Evolutionary conservation across 257 asterid genomes (phyloP).

Genomic region (Ballota nigra): DNA sequence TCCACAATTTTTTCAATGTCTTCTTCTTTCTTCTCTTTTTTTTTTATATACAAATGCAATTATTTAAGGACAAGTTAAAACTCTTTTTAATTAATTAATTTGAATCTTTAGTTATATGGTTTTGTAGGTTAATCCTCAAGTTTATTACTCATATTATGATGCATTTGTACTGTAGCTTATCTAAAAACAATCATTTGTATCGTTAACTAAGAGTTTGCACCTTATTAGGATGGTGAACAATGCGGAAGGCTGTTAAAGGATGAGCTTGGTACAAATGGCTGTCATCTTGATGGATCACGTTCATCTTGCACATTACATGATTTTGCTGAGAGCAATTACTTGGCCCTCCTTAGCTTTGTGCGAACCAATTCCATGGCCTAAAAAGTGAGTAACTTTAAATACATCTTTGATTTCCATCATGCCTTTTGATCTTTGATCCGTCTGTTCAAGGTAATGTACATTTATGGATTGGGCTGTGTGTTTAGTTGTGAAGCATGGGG

Average conservation of each 20-base stretch:
- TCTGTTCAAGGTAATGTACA: not conserved
- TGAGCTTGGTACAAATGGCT: conserved; percentile 39
- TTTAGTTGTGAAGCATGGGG: conserved; percentile 1
- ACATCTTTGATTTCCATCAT: not conserved
- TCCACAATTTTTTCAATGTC: no score
- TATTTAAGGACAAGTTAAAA: no score
- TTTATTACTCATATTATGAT: not conserved
- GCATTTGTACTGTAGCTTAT: not conserved
- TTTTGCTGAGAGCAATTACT: conserved; percentile 89
- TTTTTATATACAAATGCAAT: no score
- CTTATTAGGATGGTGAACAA: conserved; percentile 69
- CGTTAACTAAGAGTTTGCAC: conserved; percentile 15
- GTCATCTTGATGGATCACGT: conserved; percentile 49
- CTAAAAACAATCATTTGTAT: not conserved
- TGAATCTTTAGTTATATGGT: no score
- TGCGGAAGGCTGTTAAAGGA: conserved; percentile 58
- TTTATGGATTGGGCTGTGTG: not conserved
- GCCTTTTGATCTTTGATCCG: not conserved
- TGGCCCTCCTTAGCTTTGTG: conserved; percentile 75
- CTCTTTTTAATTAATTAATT: no score
- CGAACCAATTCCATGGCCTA: conserved; percentile 41
- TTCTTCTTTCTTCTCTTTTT: no score
- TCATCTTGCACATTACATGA: conserved; percentile 78
- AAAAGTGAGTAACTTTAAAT: conserved; percentile 16
- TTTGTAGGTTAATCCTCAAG: no score